Base-by-base conservation (phyloP, 2,329 filamentous ascomycete species). In the Stenocarpella maydis region DNA sequence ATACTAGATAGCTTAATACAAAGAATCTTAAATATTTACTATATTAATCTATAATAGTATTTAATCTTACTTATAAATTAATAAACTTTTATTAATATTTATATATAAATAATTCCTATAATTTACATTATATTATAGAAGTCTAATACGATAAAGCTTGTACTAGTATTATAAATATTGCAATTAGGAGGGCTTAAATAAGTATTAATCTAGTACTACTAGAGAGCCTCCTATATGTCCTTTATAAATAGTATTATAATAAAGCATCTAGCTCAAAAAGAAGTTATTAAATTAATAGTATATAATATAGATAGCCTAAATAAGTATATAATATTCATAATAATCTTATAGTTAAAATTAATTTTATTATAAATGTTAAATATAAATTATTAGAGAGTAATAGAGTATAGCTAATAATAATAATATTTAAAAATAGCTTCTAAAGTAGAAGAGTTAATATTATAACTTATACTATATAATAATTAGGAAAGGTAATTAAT, bases 391-490 rank as follows among this genome's bases (percentile, higher is more conserved):
- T 12, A 10, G 26, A 26, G 9, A 28, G 34, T 19, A 28, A 19
- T 61, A 5, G 17, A 61, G 21, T 28, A 43, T 43, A 24, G n/a
- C n/a, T 60, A 60, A 24, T 60, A 60, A 43, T 60, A 60, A 24
- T 43, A 60, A 43, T 43, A 60, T 21, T 43, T 43, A 24, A 28
- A 26, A 24, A 52, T 52, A 12, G 17, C 17, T 26, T 52, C 17
- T 14, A 52, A 28, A 9, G 6, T 31, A 28, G 19, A 14, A 28
- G n/a, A 1, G 2, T 53, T 31, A 31, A 19, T 5, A 28, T 53
- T 53, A 53, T 31, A 34, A 54, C 17, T 7, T 34, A n/a, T 9
- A 34, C 31, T 1, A 54, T 19, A 17, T n/a, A 17, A 19, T 54
- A 17, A 31, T 34, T 54, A 34, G n/a, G 19, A n/a, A n/a, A n/a